Conservation (phyloP, 2,329 filamentous ascomycete genomes). For the Eurotiales sp. region DNA sequence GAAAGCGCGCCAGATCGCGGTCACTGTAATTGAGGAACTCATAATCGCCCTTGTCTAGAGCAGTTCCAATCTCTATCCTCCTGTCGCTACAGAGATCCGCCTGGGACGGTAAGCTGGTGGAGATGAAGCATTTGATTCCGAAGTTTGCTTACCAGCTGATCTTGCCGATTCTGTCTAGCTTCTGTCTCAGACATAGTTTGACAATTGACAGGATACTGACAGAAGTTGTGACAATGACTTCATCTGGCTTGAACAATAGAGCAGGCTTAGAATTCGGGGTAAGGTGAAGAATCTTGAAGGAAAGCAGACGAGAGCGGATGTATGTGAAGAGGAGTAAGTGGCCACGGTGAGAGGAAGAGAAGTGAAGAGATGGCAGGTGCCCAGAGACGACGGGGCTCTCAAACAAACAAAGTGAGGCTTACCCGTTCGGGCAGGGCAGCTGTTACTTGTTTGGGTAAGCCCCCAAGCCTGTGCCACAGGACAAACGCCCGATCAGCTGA, state of each 20-base stretch:
- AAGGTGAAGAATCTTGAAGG: neutral
- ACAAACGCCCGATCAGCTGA: neutral
- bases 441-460: neutral
- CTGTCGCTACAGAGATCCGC: conserved; percentile 35
- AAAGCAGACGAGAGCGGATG: neutral
- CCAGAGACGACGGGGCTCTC: neutral
- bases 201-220: neutral
- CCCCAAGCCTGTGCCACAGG: neutral
- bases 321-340: conserved; percentile 3
- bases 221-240: neutral
- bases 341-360: neutral
- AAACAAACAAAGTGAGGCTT: neutral
- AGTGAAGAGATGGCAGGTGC: neutral
- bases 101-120: conserved; percentile 19
- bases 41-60: conserved; percentile 24
- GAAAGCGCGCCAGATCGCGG: conserved; percentile 24
- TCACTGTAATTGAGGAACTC: conserved; percentile 14
- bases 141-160: neutral
- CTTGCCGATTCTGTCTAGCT: neutral
- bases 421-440: no score
- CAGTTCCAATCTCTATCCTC: conserved; percentile 34
- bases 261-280: no score
- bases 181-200: neutral
- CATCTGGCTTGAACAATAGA: no score
- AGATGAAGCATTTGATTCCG: neutral